Conservation (phyloP, 225 moss, liverwort and hornwort species). For the Anthoceros angustus region DNA sequence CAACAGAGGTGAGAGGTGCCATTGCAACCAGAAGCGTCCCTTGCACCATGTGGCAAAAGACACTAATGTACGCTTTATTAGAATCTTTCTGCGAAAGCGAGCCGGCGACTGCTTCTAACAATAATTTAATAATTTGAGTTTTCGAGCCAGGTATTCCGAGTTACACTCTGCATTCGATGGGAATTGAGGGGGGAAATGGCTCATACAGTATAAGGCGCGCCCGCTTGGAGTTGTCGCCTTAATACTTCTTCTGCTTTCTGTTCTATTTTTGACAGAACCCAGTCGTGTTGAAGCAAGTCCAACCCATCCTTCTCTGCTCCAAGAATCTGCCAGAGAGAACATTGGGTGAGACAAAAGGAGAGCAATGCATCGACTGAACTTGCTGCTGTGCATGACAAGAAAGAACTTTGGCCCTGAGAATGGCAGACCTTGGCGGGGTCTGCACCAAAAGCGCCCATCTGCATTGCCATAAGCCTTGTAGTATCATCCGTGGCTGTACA, state of each 20-base stretch:
- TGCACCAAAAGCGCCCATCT: constrained; percentile 85
- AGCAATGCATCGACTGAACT: background rate
- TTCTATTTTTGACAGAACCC: constrained; percentile 64
- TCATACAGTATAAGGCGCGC: background rate
- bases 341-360: background rate
- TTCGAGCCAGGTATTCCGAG: no score
- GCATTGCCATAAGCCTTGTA: constrained; percentile 88
- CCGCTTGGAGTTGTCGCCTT: constrained; percentile 43
- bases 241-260: constrained; percentile 71
- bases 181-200: background rate
- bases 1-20: background rate
- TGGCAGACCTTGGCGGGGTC: constrained; percentile 60
- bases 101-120: no score
- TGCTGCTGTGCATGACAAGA: background rate
- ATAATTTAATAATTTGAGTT: no score
- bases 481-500: constrained; percentile 63
- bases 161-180: no score
- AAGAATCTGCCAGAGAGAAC: constrained; percentile 33
- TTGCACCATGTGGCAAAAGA: no score
- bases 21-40: background rate
- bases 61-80: no score
- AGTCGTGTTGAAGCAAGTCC: constrained; percentile 84
- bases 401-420: background rate
- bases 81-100: no score
- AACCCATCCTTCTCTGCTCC: constrained; percentile 85